These are phyloP conservation scores for Oryza punctata DNA, from an alignment of 176 grass and related monocot genomes.

Conservation along the genomic window DNA sequence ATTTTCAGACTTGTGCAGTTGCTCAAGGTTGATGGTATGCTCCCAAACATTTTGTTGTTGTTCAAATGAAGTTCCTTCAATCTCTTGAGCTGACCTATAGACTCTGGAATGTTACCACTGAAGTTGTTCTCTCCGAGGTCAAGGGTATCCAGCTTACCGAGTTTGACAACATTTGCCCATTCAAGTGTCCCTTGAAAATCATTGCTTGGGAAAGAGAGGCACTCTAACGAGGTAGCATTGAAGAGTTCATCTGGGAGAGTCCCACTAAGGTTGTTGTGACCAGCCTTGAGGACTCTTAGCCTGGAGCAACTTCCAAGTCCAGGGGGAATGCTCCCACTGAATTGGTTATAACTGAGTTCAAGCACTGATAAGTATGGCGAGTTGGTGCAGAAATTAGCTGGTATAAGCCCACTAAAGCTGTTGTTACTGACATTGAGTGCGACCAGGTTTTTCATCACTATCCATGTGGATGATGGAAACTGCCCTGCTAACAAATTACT, in stretches of 20 bases:
- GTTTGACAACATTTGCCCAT: neutral
- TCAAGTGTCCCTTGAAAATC: neutral
- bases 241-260: constrained; percentile 29
- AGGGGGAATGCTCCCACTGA: constrained; percentile 2
- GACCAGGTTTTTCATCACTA: neutral
- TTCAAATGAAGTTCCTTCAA: constrained; percentile 1
- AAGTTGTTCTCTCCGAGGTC: constrained; percentile 16
- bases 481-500: constrained; percentile 16
- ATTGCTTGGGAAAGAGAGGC: constrained; percentile 14
- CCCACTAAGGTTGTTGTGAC: constrained; percentile 23
- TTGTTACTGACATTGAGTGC: constrained; percentile 34
- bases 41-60: constrained; percentile 18
- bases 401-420: constrained; percentile 32
- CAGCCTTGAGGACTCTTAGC: constrained; percentile 21
- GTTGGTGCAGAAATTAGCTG: neutral
- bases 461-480: constrained; percentile 20
- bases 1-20: constrained; percentile 20
- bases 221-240: constrained; percentile 23
- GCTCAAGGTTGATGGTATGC: constrained; percentile 20
- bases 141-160: neutral
- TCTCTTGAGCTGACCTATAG: constrained; percentile 26
- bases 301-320: constrained; percentile 23
- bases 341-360: constrained; percentile 29
- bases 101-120: neutral
- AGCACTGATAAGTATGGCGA: neutral